Evolutionary conservation across 306 rosid species (phyloP).

Genomic region (Benincasa hispida): DNA sequence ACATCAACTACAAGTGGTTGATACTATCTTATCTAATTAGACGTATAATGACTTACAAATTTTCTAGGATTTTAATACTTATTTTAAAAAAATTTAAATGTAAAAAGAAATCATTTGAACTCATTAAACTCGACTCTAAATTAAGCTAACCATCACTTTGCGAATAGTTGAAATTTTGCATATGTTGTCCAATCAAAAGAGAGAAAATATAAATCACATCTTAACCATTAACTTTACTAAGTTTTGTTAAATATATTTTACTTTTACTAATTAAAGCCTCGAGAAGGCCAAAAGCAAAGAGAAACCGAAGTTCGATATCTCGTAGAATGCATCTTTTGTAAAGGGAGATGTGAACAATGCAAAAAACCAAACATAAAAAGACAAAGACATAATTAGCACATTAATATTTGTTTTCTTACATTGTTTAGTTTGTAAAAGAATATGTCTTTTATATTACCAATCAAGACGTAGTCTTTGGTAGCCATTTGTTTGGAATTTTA

Average conservation of each 20-base stretch:
- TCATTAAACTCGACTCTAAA: too few species aligned
- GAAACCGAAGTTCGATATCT: background rate
- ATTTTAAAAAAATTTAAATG: too few species aligned
- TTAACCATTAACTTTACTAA: too few species aligned
- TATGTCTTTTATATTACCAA: background rate
- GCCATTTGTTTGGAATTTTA: background rate
- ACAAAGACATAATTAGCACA: background rate
- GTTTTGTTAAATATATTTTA: background rate
- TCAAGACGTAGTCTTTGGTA: background rate
- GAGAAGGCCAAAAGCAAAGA: background rate
- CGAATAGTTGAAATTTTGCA: too few species aligned
- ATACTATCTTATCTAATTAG: too few species aligned
- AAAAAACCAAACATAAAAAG: background rate
- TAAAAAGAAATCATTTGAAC: too few species aligned
- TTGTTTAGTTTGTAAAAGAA: background rate
- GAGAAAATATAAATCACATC: too few species aligned
- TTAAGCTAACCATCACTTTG: too few species aligned
- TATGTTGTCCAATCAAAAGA: too few species aligned
- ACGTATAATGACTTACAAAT: too few species aligned
- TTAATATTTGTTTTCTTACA: background rate
- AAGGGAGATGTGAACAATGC: background rate
- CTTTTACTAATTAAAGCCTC: background rate
- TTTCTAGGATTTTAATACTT: too few species aligned
- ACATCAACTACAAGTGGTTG: too few species aligned
- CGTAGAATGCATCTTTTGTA: background rate